Base-by-base conservation (phyloP, 257 asterid genomes). In the Solanum phureja region DNA sequence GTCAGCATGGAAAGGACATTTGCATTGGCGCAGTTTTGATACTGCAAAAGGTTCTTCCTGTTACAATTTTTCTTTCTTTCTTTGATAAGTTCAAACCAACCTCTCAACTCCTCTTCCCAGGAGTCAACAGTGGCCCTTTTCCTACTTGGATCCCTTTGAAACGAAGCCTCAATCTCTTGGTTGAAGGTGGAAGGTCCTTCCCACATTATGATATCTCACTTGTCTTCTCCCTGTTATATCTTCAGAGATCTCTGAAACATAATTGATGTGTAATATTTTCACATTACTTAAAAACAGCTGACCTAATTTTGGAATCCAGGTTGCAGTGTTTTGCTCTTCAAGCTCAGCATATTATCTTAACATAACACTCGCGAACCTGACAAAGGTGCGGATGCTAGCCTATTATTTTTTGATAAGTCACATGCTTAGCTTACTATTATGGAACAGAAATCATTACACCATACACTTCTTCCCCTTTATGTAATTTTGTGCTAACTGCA, bases 291-390 rank as follows among this genome's bases (percentile, higher is more conserved):
- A 49, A 87, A 76, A 29, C 88, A 42, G 86, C 88, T 87, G 82
- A 49, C 46, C 60, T 10, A 89, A 83, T 82, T 29, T 83, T 91
- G 89, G 88, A 82, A 68, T 92, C 87, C 94, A 97, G 99, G 99
- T 93, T 90, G 94, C 99, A 52, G 73, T 93, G 77, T 97, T 97
- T 93, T 87, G 94, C 27, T 97, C 98, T 83, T 90, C 90, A 87
- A 90, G 92, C 72, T 91, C 96, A 10, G 92, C 95, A 44, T 91
- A 87, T 88, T 96, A 95, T 91, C 96, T 97, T 89, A 97, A 97
- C 90, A 92, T 95, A 90, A 91, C 96, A 49, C 90, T 88, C 87
- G 89, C 86, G 90, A 96, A 96, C 92, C 86, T 96, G 93, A 93
- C 90, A 87, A 90, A 95, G 98, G 98, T 95, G 86, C 58, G 2